Percentiles rank a stretch among this genome's conserved stretches.
phyloP scores from a whole-genome alignment of 1,284 basidiomycete species.

The Amylostereum areolatum region DNA sequence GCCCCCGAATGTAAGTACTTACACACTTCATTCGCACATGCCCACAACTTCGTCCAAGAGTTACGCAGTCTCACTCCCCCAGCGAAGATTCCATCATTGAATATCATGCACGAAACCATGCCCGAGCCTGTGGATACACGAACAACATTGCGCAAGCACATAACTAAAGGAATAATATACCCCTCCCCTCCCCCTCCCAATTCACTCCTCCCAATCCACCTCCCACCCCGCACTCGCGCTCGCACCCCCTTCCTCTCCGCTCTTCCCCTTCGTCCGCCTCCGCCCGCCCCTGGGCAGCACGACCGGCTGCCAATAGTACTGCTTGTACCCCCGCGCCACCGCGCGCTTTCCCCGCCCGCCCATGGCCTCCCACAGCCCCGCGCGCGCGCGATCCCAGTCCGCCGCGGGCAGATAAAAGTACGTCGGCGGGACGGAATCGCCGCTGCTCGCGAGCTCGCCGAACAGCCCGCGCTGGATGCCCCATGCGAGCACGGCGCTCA shows the following conservation, averaged over 20 bases:
- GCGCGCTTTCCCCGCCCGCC: slow-evolving; percentile 70
- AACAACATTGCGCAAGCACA: no score
- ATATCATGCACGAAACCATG: no score
- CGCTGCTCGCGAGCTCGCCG: slow-evolving; percentile 61
- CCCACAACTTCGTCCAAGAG: no score
- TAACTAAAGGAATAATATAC: no score
- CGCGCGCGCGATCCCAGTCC: slow-evolving; percentile 65
- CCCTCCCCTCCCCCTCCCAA: no score
- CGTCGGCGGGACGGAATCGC: slow-evolving; percentile 53
- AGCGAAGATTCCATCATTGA: no score
- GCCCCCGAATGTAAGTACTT: no score
- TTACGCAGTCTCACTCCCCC: no score
- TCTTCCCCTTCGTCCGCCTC: not conserved
- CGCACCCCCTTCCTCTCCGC: not conserved
- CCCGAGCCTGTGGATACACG: no score
- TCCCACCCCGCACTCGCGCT: slow-evolving; percentile 8
- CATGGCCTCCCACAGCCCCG: slow-evolving; percentile 55
- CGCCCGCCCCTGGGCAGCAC: slow-evolving; percentile 7
- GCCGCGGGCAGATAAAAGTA: slow-evolving; percentile 74
- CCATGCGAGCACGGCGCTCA: slow-evolving; percentile 44
- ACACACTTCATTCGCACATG: no score
- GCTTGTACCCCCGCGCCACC: slow-evolving; percentile 75
- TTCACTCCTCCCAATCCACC: slow-evolving; percentile 15
- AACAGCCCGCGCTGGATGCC: slow-evolving; percentile 55
- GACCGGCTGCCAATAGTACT: slow-evolving; percentile 71